Conservation (phyloP, 805 yeast genomes). For the Zygotorulaspora chibaensis region DNA sequence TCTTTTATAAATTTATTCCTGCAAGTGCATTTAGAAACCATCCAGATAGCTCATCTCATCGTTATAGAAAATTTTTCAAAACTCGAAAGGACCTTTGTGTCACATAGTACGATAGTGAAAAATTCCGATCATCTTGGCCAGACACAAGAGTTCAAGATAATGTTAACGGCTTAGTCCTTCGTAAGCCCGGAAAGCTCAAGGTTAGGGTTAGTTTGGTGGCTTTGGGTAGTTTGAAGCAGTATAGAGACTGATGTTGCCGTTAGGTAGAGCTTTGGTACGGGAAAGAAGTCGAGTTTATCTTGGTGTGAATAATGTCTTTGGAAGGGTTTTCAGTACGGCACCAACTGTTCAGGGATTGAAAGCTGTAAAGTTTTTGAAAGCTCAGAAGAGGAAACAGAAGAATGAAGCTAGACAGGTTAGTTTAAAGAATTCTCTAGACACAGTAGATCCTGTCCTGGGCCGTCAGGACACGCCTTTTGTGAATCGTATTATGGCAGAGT, state of each 20-base stretch:
- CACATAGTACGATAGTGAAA: not conserved
- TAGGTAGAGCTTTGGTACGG: not conserved
- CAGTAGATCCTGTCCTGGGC: constrained; percentile 85
- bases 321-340: constrained; percentile 12
- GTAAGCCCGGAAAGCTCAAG: not conserved
- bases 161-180: not conserved
- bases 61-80: constrained; percentile 15
- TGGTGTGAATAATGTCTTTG: not conserved
- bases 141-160: not conserved
- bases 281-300: not conserved
- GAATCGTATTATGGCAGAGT: constrained; percentile 58
- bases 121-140: not conserved
- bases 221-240: not conserved
- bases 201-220: not conserved
- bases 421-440: constrained; percentile 31
- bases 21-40: not conserved
- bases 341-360: constrained; percentile 16
- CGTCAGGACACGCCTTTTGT: constrained; percentile 61
- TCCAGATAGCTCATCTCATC: constrained; percentile 10
- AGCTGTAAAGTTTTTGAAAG: constrained; percentile 32
- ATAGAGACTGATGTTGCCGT: not conserved
- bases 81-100: not conserved
- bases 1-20: not conserved
- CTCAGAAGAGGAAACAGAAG: constrained; percentile 34
- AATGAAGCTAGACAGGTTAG: constrained; percentile 35